Evolutionary conservation across 768 basidiomycete genomes (phyloP).

Genomic region (Kwoniella heveanensis): DNA sequence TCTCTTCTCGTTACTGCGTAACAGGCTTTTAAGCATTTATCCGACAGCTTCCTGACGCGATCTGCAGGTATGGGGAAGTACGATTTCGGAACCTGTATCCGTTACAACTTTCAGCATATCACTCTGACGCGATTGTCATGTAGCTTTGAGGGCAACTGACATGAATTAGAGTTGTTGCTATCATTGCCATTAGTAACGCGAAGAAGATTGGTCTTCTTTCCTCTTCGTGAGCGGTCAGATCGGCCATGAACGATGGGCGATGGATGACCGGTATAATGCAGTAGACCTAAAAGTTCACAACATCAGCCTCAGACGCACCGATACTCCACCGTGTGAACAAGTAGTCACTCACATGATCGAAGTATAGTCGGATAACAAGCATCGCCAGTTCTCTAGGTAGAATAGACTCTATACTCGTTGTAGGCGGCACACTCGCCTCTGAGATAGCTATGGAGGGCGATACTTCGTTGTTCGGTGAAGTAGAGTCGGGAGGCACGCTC

Average conservation of each 20-base stretch:
- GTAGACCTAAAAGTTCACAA: too few species aligned
- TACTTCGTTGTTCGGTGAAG: slow-evolving; percentile 17
- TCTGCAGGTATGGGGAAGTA: slow-evolving; percentile 36
- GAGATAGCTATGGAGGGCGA: slow-evolving; percentile 22
- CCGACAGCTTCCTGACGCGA: slow-evolving; percentile 28
- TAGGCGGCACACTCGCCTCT: slow-evolving; percentile 18
- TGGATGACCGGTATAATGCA: slow-evolving; percentile 39
- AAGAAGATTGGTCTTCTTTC: slow-evolving; percentile 34
- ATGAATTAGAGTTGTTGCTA: slow-evolving; percentile 35
- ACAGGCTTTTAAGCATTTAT: slow-evolving; percentile 32
- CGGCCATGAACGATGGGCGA: slow-evolving; percentile 33
- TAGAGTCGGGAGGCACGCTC: not conserved
- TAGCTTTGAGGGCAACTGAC: slow-evolving; percentile 9
- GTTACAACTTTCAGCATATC: not conserved
- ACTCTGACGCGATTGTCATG: too few species aligned
- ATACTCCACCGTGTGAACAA: too few species aligned
- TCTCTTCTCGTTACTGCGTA: slow-evolving; percentile 22
- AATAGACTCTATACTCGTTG: slow-evolving; percentile 28
- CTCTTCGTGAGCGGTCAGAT: slow-evolving; percentile 28
- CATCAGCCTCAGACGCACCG: too few species aligned
- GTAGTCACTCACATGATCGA: slow-evolving; percentile 39
- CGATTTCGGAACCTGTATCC: slow-evolving; percentile 25
- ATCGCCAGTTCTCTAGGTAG: slow-evolving; percentile 34
- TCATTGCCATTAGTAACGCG: slow-evolving; percentile 34
- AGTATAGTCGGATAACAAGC: slow-evolving; percentile 28